Base-by-base conservation (phyloP, 495 filamentous ascomycete species). In the Cudoniella acicularis region DNA sequence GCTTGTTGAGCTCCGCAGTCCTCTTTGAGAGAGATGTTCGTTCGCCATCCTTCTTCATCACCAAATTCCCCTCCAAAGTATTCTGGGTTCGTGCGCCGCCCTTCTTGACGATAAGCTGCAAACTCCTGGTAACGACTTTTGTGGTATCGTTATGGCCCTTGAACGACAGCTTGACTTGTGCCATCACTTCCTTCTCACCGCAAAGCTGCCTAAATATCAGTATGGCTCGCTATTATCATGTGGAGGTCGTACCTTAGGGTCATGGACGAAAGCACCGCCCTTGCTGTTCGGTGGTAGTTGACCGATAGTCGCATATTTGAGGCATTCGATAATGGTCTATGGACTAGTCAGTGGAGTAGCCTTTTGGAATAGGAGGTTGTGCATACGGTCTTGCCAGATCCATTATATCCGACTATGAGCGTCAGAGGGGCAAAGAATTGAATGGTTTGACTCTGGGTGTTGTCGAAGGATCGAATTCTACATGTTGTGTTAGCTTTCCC, bases 281-380 rank as follows among this genome's bases (percentile, higher is more conserved):
- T 88, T 91, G 77, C 88, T 94, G 75, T 96, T 96, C 24, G 92
- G 92, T 22, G 94, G 94, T 1, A 96, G 80, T 60, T 96, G 88
- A 52, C 94, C 94, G 11, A 92, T 97, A 27, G 95, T 96, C 46
- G 88, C 92, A 87, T 96, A 98, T 69, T 97, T 97, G 64, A 98
- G 91, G 69, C 94, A 96, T 71, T 98, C 94, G 74, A 98, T 98
- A 70, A 98, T 96, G 47, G 95, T 98, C 83, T 87, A 36, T 23
- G 10, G 20, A 22, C 3, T 16, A 1, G 45, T 70, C 42, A 69
- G 65, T 48, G 49, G 20, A 10, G 1, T n/a, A 20, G 0, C 26
- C 22, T 24, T 20, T 16, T 57, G 36, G n/a, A 41, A 65, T 75
- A n/a, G 18, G 8, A 9, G 10, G 18, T 21, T 42, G 21, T 45